Base-by-base conservation (phyloP, 1,284 basidiomycete genomes). In the Papiliotrema laurentii region DNA sequence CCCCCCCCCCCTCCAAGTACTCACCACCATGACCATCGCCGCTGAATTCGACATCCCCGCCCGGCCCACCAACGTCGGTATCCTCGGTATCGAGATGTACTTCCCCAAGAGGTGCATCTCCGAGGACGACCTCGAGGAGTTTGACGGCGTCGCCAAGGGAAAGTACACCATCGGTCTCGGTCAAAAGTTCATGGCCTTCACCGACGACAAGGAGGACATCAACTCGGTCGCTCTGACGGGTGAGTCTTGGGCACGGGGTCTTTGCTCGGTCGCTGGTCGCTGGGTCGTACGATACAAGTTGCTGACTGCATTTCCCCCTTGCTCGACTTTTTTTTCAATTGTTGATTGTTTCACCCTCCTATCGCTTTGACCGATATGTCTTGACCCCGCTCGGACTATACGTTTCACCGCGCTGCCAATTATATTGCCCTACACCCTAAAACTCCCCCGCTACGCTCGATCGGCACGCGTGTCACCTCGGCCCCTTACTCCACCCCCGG, bases 121-220 rank as follows among this genome's bases (percentile, higher is more conserved):
- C n/a, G 90, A 96, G 77, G 84, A 85, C 47, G 91, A 88, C 63
- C 84, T 97, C 49, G 94, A 99, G 75, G 86, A 83, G 57, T 98
- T 90, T 76, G 94, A 99, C 70, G 89, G 89, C 64, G 96, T 96
- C 36, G 77, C 90, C 56, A 85, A 90, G 74, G 94, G 96, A 61
- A 97, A 98, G 78, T 98, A 99, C 81, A 99, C 96, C 64, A 97
- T 98, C 70, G 96, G 96, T 68, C 86, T 99, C 41, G 96, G 94
- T 52, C 91, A 97, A 75, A 85, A 97, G 76, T 93, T 83, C 80
- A 98, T 98, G 94, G 89, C 91, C 31, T 96, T 87, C 81, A 89
- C 88, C 56, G 92, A 96, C 70, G 92, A 96, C 80, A 83, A 87
- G 55, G 94, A 97, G 76, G 94, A 98, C 78, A 96, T 98, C 80